Base-by-base conservation (phyloP, 2,329 filamentous ascomycete species). In the Fusarium brevicatenulatum region DNA sequence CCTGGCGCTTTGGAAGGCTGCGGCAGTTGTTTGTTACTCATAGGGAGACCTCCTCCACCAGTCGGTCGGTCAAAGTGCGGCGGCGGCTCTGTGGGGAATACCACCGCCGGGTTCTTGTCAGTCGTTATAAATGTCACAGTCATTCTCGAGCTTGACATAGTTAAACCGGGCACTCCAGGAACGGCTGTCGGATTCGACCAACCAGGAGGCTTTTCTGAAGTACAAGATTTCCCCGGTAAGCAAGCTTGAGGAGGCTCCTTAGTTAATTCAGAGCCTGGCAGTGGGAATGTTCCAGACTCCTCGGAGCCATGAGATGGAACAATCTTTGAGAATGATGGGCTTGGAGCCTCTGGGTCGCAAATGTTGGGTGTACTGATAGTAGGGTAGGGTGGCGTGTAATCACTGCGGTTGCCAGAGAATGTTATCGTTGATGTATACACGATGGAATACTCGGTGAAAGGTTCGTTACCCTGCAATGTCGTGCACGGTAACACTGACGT, bases 91-190 rank as follows among this genome's bases (percentile, higher is more conserved):
- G 82, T 80, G 2, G 84, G 76, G 66, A 82, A 80, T 6, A 88
- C 82, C 21, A 88, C 85, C 13, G 85, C 83, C 1, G 87, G 87
- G 62, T 89, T 89, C 76, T 88, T 89, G 75, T 88, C 87, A 7
- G 87, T 88, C 5, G 86, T 88, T 56, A 86, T 76, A 52, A 87
- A 84, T 7, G 83, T 86, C 52, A 86, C 72, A 10, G 83, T 84
- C 32, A 74, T 28, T 54, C 73, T 66, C 53, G 59, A 60, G 40
- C 53, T 59, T 32, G 65, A 72, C 52, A 58, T 61, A 16, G 61
- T 76, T 60, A 34, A 44, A 23, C n/a, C 56, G 62, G 67, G 66
- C n/a, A 44, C 58, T 40, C 49, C 63, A 25, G 66, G 49, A 36
- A 47, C 21, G 23, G 58, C 55, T 18, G 59, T 63, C 15, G 66